Evolutionary conservation across 2,329 filamentous ascomycete genomes (phyloP).

Genomic region (Aplosporella prunicola): DNA sequence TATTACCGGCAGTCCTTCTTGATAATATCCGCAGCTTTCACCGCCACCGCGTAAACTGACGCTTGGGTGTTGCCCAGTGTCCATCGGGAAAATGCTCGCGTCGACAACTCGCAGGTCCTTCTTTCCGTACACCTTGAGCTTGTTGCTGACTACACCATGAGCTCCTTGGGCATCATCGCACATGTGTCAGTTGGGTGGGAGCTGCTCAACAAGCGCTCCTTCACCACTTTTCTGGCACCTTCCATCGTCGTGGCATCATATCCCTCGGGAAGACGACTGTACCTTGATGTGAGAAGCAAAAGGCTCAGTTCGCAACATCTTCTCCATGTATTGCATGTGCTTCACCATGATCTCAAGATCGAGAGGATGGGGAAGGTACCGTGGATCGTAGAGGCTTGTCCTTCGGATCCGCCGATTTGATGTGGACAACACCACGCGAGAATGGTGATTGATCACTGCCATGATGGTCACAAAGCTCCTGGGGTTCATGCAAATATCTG

Average conservation of each 20-base stretch:
- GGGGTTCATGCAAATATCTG: slow-evolving; percentile 13
- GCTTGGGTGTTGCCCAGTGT: slow-evolving; percentile 24
- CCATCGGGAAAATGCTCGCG: slow-evolving; percentile 16
- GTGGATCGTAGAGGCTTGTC: slow-evolving; percentile 31
- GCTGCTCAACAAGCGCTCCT: slow-evolving; percentile 22
- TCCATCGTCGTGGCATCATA: slow-evolving; percentile 3
- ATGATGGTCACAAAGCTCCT: slow-evolving; percentile 21
- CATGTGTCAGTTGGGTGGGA: slow-evolving; percentile 23
- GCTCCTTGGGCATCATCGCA: slow-evolving; percentile 19
- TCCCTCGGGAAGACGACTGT: slow-evolving; percentile 12
- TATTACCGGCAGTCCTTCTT: slow-evolving; percentile 10
- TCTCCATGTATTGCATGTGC: slow-evolving; percentile 27
- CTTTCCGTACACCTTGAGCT: slow-evolving; percentile 20
- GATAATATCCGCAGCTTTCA: slow-evolving; percentile 25
- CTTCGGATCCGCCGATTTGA: slow-evolving; percentile 22
- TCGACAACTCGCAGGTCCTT: slow-evolving; percentile 11
- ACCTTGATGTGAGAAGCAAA: slow-evolving; percentile 25
- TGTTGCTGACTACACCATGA: slow-evolving; percentile 20
- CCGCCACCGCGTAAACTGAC: slow-evolving; percentile 25
- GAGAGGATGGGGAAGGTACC: slow-evolving; percentile 35
- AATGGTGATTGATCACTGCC: slow-evolving; percentile 20
- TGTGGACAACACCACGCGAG: slow-evolving; percentile 25
- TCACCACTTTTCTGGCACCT: slow-evolving; percentile 13
- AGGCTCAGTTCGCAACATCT: slow-evolving; percentile 23
- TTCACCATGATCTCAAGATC: slow-evolving; percentile 34